Evolutionary conservation across 78 protist species (phyloP).

Genomic region (Polysphondylium violaceum): DNA sequence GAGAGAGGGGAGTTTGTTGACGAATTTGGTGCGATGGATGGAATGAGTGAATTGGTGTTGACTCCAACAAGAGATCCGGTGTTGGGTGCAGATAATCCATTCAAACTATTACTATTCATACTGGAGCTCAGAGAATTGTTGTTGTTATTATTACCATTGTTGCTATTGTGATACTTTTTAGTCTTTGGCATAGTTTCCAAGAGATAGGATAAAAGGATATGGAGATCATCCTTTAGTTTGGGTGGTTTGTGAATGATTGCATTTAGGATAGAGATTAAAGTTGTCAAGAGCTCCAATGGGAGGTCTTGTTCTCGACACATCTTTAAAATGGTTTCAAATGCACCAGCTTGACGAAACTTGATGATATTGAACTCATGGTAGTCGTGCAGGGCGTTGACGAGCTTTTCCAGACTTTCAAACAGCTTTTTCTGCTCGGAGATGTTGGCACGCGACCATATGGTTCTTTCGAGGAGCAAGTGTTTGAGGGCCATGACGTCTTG

Average conservation of each 20-base stretch:
- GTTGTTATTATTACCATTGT: background rate
- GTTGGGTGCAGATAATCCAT: no score
- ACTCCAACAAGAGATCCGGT: no score
- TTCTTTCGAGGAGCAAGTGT: slow-evolving; percentile 73
- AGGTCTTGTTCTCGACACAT: slow-evolving; percentile 67
- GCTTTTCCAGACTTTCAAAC: slow-evolving; percentile 50
- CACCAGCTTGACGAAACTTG: slow-evolving; percentile 75
- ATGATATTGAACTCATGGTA: slow-evolving; percentile 64
- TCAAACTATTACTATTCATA: background rate
- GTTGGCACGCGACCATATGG: slow-evolving; percentile 76
- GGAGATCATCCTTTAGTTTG: slow-evolving; percentile 48
- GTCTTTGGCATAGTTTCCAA: slow-evolving; percentile 52
- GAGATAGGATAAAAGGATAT: slow-evolving; percentile 42
- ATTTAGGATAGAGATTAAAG: slow-evolving; percentile 24
- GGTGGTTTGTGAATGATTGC: slow-evolving; percentile 27
- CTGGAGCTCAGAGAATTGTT: background rate
- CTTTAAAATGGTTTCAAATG: slow-evolving; percentile 62
- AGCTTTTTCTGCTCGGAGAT: slow-evolving; percentile 46
- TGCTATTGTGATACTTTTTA: background rate
- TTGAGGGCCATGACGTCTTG: slow-evolving; percentile 57
- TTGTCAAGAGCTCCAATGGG: slow-evolving; percentile 39
- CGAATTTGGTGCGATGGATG: no score
- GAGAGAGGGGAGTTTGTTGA: background rate
- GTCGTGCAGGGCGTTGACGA: slow-evolving; percentile 47
- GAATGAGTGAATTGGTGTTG: no score